Percentiles rank a stretch among this genome's conserved stretches.
Evolutionary conservation across 2,329 filamentous ascomycete genomes (phyloP).

Genomic region (Emmonsia crescens): DNA sequence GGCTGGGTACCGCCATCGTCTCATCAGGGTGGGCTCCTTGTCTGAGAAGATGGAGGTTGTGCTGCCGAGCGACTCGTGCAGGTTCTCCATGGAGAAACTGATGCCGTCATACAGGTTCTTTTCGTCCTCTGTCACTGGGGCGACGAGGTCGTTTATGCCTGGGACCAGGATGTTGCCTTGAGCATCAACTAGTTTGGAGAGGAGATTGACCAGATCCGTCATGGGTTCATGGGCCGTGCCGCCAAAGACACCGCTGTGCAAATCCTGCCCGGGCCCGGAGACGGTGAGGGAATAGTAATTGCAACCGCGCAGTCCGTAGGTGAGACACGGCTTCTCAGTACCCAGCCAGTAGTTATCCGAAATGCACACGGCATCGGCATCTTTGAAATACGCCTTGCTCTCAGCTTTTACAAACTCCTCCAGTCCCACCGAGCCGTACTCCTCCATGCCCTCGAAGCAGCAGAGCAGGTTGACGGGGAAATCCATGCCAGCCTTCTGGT

Average conservation of each 20-base stretch:
- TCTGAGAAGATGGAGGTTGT: constrained; percentile 76
- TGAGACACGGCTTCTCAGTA: constrained; percentile 95
- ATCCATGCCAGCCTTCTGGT: constrained; percentile 87
- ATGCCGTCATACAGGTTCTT: constrained; percentile 79
- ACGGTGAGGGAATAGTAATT: constrained; percentile 95
- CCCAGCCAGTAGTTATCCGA: constrained; percentile 99
- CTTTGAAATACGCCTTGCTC: constrained; percentile 88
- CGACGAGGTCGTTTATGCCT: constrained; percentile 90
- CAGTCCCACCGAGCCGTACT: constrained; percentile 92
- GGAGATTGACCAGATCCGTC: constrained; percentile 80
- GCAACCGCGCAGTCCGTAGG: constrained; percentile 91
- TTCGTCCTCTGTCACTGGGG: constrained; percentile 76
- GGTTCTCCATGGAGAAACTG: constrained; percentile 89
- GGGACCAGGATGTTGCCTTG: constrained; percentile 88
- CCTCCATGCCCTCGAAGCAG: constrained; percentile 99
- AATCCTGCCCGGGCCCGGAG: constrained; percentile 80
- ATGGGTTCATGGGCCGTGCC: constrained; percentile 96
- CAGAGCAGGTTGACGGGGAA: constrained; percentile 97
- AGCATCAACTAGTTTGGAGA: constrained; percentile 76
- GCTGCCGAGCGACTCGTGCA: constrained; percentile 84
- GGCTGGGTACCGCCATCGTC: constrained; percentile 88
- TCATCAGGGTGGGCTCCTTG: constrained; percentile 91
- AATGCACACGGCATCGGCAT: constrained; percentile 93
- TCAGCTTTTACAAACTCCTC: constrained; percentile 90
- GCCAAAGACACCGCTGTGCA: constrained; percentile 95